A percentile compares a stretch with the other conserved stretches of the same genome.
These are phyloP conservation scores for Entomortierella chlamydospora DNA, from an alignment of 192 early-diverging fungal genomes.

Conservation along the genomic window DNA sequence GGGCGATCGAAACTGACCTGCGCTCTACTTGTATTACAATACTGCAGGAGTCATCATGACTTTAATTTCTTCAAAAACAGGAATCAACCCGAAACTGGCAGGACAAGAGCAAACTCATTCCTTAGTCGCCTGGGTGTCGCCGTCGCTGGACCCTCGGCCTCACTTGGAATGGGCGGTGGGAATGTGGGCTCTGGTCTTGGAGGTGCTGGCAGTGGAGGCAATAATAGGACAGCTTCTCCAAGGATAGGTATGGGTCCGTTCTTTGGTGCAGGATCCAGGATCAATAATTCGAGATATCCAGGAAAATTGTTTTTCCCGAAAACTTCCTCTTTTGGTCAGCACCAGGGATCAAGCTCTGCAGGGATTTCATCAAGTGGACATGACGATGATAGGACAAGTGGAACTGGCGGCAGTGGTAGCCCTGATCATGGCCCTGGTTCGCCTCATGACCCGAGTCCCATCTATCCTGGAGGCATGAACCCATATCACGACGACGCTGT, in stretches of 20 bases:
- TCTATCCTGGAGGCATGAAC: slow-evolving; percentile 44
- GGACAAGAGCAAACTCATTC: slow-evolving; percentile 26
- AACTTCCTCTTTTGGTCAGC: slow-evolving; percentile 6
- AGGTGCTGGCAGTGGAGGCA: background rate
- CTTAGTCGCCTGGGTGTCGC: slow-evolving; percentile 33
- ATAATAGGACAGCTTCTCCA: slow-evolving; percentile 14
- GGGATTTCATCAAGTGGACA: background rate
- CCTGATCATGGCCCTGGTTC: slow-evolving; percentile 6
- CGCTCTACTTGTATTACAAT: too few species aligned
- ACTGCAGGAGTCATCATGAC: slow-evolving; percentile 42
- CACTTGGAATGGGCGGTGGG: background rate
- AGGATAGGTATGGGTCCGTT: slow-evolving; percentile 47
- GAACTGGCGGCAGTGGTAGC: background rate
- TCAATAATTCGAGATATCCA: slow-evolving; percentile 17
- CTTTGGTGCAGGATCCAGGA: slow-evolving; percentile 18
- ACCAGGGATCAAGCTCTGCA: background rate
- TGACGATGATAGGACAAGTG: background rate
- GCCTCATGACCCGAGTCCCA: slow-evolving; percentile 23
- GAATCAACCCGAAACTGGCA: slow-evolving; percentile 22
- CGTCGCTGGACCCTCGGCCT: background rate
- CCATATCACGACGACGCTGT: slow-evolving; percentile 54
- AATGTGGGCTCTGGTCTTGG: background rate
- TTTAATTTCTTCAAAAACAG: slow-evolving; percentile 54
- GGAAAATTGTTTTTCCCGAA: slow-evolving; percentile 32
- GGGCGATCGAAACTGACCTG: too few species aligned